Evolutionary conservation across 2,329 filamentous ascomycete genomes (phyloP).

Genomic region (Diplodia seriata): DNA sequence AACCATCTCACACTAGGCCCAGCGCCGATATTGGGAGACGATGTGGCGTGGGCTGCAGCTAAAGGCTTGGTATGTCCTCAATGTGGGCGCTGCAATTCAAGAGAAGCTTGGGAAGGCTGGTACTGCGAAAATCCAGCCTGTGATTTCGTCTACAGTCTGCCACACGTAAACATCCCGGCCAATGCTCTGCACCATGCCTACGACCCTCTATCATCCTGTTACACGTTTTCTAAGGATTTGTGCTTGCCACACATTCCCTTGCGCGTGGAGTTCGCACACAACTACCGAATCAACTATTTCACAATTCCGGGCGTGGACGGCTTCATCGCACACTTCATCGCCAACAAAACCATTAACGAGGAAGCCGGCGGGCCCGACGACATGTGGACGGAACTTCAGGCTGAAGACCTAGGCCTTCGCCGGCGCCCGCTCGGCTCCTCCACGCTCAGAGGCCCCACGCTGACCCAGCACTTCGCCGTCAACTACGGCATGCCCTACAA

Average conservation of each 20-base stretch:
- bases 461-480: slow-evolving; percentile 61
- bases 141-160: slow-evolving; percentile 52
- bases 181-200: slow-evolving; percentile 45
- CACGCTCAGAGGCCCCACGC: slow-evolving; percentile 51
- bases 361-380: slow-evolving; percentile 65
- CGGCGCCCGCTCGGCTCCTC: slow-evolving; percentile 35
- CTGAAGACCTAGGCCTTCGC: slow-evolving; percentile 45
- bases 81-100: slow-evolving; percentile 68
- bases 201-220: slow-evolving; percentile 45
- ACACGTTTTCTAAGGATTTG: slow-evolving; percentile 43
- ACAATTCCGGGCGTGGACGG: slow-evolving; percentile 55
- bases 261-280: slow-evolving; percentile 45
- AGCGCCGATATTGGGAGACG: slow-evolving; percentile 48
- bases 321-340: slow-evolving; percentile 63
- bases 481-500: slow-evolving; percentile 72
- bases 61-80: slow-evolving; percentile 70
- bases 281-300: slow-evolving; percentile 55
- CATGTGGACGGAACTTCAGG: slow-evolving; percentile 61
- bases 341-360: slow-evolving; percentile 60
- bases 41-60: slow-evolving; percentile 61
- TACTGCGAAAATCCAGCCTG: slow-evolving; percentile 63
- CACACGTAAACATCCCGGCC: slow-evolving; percentile 42
- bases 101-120: slow-evolving; percentile 69
- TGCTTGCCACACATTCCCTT: slow-evolving; percentile 44
- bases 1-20: slow-evolving; percentile 51